Base-by-base conservation (phyloP, 495 filamentous ascomycete genomes). In the Tuber melanosporum region DNA sequence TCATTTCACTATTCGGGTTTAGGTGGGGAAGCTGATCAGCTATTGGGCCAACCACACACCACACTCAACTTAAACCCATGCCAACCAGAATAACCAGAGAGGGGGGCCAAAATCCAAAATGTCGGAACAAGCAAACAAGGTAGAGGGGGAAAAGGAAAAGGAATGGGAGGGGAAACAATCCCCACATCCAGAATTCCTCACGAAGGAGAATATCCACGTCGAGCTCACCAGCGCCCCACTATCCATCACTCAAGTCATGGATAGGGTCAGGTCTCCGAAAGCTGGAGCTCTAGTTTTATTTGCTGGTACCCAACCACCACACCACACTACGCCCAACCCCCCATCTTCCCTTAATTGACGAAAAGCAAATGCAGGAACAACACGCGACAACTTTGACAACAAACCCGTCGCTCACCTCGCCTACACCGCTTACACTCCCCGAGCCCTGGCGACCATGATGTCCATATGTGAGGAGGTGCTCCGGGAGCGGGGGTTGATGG, bases 231-330 rank as follows among this genome's bases (percentile, higher is more conserved):
- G 90, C 84, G 77, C 85, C 52, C 83, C 85, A 14, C 90, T 99
- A 71, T 84, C 91, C 83, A 82, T 90, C 62, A 88, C 86, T 62
- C 78, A 85, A 45, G 87, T 89, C 47, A 90, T 94, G 62, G 84
- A 90, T 72, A 87, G 87, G 70, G 92, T 97, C 62, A 90, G 91
- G 76, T 93, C 91, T 76, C 91, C 93, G 41, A 87, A 90, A 81
- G 94, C 95, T 14, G 95, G 95, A 45, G 95, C 95, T 69, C 92
- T 97, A 70, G 91, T 97, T 36, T 84, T 98, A 45, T 98, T 98
- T 85, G 91, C 91, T 39, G 92, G 92, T 91, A 82, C 39, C 2
- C 39, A 5, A 41, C 39, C 39, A 41, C 39, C 39, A 41, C 39
- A 41, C 39, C 39, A 41, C 39, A 41, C 39, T 5, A 41, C 39